Evolutionary conservation across 1,284 basidiomycete species (phyloP), one percentile per base, ranked within the genome.

Genomic region (Trichosporon coremiiforme): DNA sequence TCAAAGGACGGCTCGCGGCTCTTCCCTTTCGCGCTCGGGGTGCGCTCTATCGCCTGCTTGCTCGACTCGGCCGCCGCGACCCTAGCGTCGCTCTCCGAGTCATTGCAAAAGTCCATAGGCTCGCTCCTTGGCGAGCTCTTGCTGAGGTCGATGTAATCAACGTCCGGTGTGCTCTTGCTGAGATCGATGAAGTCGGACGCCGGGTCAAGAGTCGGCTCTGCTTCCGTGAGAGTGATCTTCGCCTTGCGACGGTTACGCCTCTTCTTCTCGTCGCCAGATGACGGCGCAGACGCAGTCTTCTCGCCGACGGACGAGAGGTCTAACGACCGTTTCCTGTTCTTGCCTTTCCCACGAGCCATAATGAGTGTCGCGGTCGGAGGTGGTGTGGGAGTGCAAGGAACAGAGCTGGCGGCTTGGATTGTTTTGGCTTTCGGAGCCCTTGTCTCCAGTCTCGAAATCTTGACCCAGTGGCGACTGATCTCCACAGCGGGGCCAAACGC

Each of bases 141-240:
- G 13, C 31, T 45, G 6, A 63, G 36, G 17, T 63, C 66, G 41
- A 60, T 53, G 29, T 12, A 25, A 9, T 62, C 57, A 0, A 31
- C 17, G 15, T 31, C 57, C 8, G 57, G 57, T 35, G 57, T 62
- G 57, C 17, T 33, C 15, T 62, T n/a, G 36, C 55, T 67, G 9
- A 67, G 25, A 22, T 67, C 66, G n/a, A 67, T 29, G 38, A 67
- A 67, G 66, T 62, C 57, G 15, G 57, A 57, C 22, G 29, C 53
- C 9, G 55, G 36, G 36, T 67, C 29, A 15, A 47, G 63, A 2
- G 63, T 29, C 36, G 63, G 63, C 63, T 38, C 63, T 5, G 25
- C 6, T n/a, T 38, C 63, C 5, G 22, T 25, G 6, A 35, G 35
- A 15, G 22, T 17, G 33, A 36, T 64, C 63, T 64, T 64, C 4